Evolutionary conservation across 2,329 filamentous ascomycete genomes (phyloP), one percentile per base, ranked within the genome.

Genomic region (Aaosphaeria pasadenensis): DNA sequence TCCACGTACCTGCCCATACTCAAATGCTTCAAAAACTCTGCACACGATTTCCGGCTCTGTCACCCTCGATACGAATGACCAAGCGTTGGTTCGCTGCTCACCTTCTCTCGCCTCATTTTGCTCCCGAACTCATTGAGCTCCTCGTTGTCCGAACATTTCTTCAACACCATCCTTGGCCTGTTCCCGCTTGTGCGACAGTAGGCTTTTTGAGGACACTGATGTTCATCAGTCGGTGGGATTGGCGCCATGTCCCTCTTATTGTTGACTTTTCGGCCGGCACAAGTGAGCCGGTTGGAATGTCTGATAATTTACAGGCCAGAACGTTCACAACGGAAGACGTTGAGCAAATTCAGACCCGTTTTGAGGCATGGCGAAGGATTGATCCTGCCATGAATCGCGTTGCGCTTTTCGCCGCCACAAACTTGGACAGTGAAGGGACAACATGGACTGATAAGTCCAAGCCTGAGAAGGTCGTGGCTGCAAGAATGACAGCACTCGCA

Each of bases 31-130:
- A 87, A 45, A 90, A 86, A 1, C 83, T 91, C 46, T 90, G 86
- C 70, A 95, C 89, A 1, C 83, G 90, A 4, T 86, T 90, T 57
- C 86, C 87, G 1, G 79, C 89, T 1, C 76, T 99, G 5, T 95
- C 91, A 1, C 83, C 86, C 2, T 87, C 91, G 0, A 89, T 96
- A 52, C 85, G 92, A 13, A 77, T 97, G 2, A 79, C 88, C 40
- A 97, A 97, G 74, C 82, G 85, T 62, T 99, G 94, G 94, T 94
- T 96, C 69, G 81, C 83, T 54, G 80, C 81, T 2, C 94, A 99
- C 67, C 85, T 95, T 56, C 82, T 99, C 6, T 76, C 82, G 4
- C 79, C 79, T 11, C 88, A 96, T 67, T 78, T 97, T 57, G 78
- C 80, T 30, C 84, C 89, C 32, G 90, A 95, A 66, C 75, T 96